Percentiles rank a stretch among this genome's conserved stretches.
These are phyloP conservation scores for Fusarium austroafricanum DNA, from an alignment of 2,329 filamentous ascomycete species.

Conservation along the genomic window DNA sequence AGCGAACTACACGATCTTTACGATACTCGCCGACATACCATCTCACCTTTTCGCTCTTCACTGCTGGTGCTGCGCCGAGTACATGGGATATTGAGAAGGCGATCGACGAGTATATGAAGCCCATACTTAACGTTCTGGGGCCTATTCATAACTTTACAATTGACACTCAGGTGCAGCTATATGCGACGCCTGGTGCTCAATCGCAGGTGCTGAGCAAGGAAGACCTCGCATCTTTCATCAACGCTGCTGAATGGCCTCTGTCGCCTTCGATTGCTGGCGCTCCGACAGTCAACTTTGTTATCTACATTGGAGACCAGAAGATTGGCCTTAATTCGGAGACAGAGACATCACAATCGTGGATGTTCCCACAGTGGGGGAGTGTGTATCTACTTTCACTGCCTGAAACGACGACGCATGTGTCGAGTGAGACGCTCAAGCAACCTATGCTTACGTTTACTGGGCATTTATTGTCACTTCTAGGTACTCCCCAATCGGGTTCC, in stretches of 20 bases:
- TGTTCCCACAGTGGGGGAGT: slow-evolving; percentile 94
- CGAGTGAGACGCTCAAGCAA: slow-evolving; percentile 75
- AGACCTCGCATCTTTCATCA: slow-evolving; percentile 93
- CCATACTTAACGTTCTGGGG: slow-evolving; percentile 81
- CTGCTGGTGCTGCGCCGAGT: slow-evolving; percentile 79
- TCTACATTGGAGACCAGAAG: slow-evolving; percentile 86
- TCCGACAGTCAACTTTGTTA: slow-evolving; percentile 94
- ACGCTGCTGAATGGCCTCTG: slow-evolving; percentile 96
- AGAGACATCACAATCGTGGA: slow-evolving; percentile 75
- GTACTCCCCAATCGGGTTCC: slow-evolving; percentile 84
- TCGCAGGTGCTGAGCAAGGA: slow-evolving; percentile 79
- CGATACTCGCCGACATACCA: slow-evolving; percentile 96
- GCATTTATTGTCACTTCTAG: slow-evolving; percentile 88
- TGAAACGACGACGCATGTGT: slow-evolving; percentile 62
- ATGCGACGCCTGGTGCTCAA: slow-evolving; percentile 77
- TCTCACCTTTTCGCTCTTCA: slow-evolving; percentile 94
- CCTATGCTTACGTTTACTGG: slow-evolving; percentile 91
- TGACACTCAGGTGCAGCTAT: slow-evolving; percentile 95
- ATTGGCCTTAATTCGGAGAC: slow-evolving; percentile 64
- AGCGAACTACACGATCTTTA: slow-evolving; percentile 84
- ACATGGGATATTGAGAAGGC: slow-evolving; percentile 92
- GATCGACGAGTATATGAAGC: slow-evolving; percentile 82
- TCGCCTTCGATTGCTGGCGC: slow-evolving; percentile 93
- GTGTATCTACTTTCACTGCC: slow-evolving; percentile 69
- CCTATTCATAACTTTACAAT: slow-evolving; percentile 95